phyloP scores from a whole-genome alignment of 179 eudicot species.

The Pouteria campechiana region DNA sequence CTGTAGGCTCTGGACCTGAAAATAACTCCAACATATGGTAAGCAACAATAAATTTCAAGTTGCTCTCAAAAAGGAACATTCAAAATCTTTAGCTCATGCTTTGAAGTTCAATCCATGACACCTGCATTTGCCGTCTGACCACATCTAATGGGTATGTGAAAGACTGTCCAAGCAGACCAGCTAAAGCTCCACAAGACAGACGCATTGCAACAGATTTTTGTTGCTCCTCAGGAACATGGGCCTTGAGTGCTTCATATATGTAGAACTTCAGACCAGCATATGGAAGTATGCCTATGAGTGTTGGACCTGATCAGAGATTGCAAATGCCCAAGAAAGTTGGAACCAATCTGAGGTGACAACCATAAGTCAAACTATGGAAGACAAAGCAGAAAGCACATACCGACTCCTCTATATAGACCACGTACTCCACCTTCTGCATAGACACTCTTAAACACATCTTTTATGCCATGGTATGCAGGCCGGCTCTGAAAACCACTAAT shows the following conservation, averaged over 20 bases:
- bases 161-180: constrained; percentile 94
- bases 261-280: constrained; percentile 98
- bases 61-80: not conserved
- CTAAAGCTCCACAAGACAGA: constrained; percentile 94
- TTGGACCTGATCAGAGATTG: constrained; percentile 63
- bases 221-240: constrained; percentile 88
- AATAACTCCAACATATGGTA: not conserved
- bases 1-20: constrained; percentile 76
- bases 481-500: constrained; percentile 17
- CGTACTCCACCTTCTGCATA: constrained; percentile 84
- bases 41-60: not conserved
- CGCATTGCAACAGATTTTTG: constrained; percentile 66
- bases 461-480: constrained; percentile 64
- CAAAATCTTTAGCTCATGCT: not conserved
- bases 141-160: constrained; percentile 94
- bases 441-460: constrained; percentile 60
- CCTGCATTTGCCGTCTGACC: constrained; percentile 98
- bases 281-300: constrained; percentile 91
- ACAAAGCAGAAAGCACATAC: constrained; percentile 35
- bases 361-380: not conserved
- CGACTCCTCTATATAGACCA: constrained; percentile 84
- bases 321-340: not conserved
- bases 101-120: constrained; percentile 4
- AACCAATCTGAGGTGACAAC: too few species aligned
- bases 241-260: constrained; percentile 88